Percentiles rank a stretch among this genome's conserved stretches.
Conservation (phyloP, 2,329 filamentous ascomycete genomes). For the Hortaea sp. region DNA sequence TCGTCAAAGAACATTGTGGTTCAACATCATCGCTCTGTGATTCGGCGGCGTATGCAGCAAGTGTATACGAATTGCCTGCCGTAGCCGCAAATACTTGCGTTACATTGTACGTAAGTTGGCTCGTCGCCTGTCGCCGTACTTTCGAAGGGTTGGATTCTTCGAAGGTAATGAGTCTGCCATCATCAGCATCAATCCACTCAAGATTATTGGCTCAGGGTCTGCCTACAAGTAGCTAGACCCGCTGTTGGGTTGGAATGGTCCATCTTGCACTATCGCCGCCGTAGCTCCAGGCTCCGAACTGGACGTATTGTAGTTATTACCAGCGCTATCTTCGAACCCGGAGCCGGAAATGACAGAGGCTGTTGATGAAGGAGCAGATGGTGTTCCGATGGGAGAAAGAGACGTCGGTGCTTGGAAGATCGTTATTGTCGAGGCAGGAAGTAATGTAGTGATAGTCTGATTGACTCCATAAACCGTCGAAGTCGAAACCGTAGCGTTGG, state of each 20-base stretch:
- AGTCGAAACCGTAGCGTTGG: not conserved
- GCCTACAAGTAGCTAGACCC: not conserved
- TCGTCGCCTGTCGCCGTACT: not conserved
- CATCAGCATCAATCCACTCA: not conserved
- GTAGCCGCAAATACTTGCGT: slow-evolving; percentile 5
- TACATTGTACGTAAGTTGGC: slow-evolving; percentile 3
- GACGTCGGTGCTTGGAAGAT: not conserved
- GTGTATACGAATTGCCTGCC: not conserved
- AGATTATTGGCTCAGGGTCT: not conserved
- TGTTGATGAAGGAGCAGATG: not conserved
- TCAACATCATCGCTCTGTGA: slow-evolving; percentile 1
- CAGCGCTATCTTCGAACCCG: not conserved
- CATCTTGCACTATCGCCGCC: not conserved
- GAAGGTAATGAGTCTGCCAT: not conserved
- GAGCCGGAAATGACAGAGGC: not conserved
- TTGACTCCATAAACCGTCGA: not conserved
- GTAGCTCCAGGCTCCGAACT: not conserved
- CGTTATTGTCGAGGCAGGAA: not conserved
- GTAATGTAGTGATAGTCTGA: not conserved
- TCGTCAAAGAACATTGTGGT: slow-evolving; percentile 4
- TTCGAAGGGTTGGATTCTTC: not conserved
- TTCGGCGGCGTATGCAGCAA: slow-evolving; percentile 5
- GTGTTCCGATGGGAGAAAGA: not conserved
- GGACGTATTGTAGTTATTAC: not conserved
- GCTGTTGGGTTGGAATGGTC: not conserved